Evolutionary conservation across 345 rosid species (phyloP).

Genomic region (Rhodomyrtus tomentosa): DNA sequence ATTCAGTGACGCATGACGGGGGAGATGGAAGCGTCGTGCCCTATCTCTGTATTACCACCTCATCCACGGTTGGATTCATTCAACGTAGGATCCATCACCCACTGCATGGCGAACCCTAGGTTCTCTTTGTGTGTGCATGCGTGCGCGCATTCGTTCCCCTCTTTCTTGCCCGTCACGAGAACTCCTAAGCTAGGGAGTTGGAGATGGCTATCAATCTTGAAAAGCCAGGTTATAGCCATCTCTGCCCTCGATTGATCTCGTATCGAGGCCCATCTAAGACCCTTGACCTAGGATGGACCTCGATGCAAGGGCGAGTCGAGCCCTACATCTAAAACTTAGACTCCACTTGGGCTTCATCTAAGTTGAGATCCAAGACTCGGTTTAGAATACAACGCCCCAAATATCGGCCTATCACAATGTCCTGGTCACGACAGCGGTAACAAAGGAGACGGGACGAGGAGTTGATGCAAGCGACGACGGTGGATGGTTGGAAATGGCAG

Average conservation of each 20-base stretch:
- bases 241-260: background rate
- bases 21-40: background rate
- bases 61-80: background rate
- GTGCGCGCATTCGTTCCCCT: background rate
- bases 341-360: background rate
- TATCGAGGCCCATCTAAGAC: background rate
- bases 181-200: background rate
- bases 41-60: background rate
- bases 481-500: too few relatives aligned
- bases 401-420: accelerated
- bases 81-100: background rate
- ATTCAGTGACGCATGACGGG: background rate
- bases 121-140: background rate
- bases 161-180: background rate
- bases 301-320: background rate
- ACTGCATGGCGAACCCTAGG: background rate
- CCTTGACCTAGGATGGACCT: background rate
- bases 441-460: background rate
- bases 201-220: background rate
- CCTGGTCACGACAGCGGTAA: too few relatives aligned
- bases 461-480: background rate
- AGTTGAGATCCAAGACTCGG: background rate
- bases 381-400: background rate
- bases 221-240: background rate
- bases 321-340: background rate